Percentiles rank a stretch among this genome's conserved stretches.
Evolutionary conservation across 139 green algal genomes (phyloP).

Genomic region (Micractinium conductrix): DNA sequence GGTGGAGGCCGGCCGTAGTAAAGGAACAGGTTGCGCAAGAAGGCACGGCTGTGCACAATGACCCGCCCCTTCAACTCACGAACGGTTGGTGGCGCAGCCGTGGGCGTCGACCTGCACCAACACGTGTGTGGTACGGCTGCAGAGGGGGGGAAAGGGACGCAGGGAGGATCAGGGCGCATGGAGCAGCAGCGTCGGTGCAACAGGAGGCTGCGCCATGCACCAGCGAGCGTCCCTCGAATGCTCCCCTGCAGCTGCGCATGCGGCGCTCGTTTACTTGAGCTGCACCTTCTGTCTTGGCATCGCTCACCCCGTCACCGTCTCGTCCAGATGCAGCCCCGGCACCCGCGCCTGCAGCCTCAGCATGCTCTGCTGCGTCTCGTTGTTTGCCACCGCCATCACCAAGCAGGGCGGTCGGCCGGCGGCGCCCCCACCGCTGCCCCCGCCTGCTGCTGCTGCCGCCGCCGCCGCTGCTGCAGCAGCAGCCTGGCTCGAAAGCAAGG

Average conservation of each 20-base stretch:
- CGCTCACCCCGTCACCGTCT: slow-evolving; percentile 4
- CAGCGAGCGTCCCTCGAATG: too few species aligned
- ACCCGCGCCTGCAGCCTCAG: not conserved
- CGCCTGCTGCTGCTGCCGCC: too few species aligned
- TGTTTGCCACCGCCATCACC: not conserved
- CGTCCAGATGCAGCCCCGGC: not conserved
- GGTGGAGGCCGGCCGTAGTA: too few species aligned
- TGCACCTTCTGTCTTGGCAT: too few species aligned
- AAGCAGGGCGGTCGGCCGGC: too few species aligned
- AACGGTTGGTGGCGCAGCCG: not conserved
- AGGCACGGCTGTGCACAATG: not conserved
- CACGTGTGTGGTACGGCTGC: slow-evolving; percentile 45
- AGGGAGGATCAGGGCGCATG: too few species aligned
- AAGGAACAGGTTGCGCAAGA: not conserved
- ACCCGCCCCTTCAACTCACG: not conserved
- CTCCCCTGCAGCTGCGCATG: too few species aligned
- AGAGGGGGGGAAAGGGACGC: too few species aligned
- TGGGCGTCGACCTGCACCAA: slow-evolving; percentile 31
- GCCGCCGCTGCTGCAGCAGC: not conserved
- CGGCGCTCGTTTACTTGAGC: too few species aligned
- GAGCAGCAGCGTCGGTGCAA: too few species aligned
- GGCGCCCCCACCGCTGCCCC: not conserved
- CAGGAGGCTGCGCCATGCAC: too few species aligned
- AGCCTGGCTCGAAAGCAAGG: too few species aligned
- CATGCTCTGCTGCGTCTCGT: not conserved